These are phyloP conservation scores for Trichoderma simmonsii DNA, from an alignment of 2,329 filamentous ascomycete species.

Conservation along the genomic window DNA sequence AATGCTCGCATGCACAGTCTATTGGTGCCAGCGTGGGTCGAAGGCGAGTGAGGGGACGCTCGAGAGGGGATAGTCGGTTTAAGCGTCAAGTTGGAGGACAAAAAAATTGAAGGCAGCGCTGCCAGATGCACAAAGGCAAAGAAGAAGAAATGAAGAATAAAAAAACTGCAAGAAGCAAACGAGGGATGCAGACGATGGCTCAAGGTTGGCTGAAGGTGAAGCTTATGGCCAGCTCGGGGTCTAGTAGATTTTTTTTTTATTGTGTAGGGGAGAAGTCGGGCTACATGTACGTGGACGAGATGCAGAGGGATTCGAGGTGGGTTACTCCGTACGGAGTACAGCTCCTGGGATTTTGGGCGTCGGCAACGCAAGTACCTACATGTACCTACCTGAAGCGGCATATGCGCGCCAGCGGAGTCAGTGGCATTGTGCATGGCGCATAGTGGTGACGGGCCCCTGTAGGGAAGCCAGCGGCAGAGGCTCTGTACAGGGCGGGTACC, in stretches of 20 bases:
- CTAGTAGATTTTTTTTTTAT: slow-evolving; percentile 2
- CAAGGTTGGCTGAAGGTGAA: slow-evolving; percentile 5
- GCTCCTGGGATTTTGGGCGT: not conserved
- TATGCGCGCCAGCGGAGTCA: slow-evolving; percentile 9
- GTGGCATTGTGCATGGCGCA: slow-evolving; percentile 8
- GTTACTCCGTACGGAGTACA: not conserved
- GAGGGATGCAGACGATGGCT: not conserved
- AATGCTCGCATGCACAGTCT: slow-evolving; percentile 15
- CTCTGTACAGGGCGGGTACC: not conserved
- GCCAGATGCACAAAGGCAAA: not conserved
- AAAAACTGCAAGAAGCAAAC: not conserved
- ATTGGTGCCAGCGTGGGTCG: slow-evolving; percentile 15
- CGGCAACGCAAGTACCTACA: slow-evolving; percentile 4
- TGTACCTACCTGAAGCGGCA: slow-evolving; percentile 3
- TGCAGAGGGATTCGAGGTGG: not conserved
- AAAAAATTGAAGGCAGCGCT: not conserved
- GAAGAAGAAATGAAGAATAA: not conserved
- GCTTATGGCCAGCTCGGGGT: slow-evolving; percentile 12
- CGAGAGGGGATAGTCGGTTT: not conserved
- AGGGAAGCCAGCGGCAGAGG: not conserved
- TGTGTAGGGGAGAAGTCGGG: not conserved
- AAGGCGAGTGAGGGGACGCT: slow-evolving; percentile 18
- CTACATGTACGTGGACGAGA: not conserved
- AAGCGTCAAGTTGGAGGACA: not conserved
- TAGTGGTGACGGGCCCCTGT: slow-evolving; percentile 6